phyloP scores from a whole-genome alignment of 1,284 basidiomycete species.

The Sporisorium exsertum region DNA sequence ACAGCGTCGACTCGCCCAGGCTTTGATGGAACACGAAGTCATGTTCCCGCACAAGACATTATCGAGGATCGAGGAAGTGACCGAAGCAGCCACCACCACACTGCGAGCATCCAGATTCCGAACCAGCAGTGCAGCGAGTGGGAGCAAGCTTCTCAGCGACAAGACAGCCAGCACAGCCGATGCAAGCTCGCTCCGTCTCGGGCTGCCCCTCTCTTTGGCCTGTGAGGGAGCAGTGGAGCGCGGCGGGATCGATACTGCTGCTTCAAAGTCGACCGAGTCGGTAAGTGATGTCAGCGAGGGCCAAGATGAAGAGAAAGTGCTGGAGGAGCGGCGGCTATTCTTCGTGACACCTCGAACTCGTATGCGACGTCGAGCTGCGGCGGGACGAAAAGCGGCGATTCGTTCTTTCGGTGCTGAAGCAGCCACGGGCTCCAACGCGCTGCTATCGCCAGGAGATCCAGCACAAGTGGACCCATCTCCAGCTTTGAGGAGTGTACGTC shows the following conservation, averaged over 20 bases:
- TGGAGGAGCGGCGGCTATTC: neutral
- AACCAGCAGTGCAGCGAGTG: slow-evolving; percentile 17
- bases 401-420: neutral
- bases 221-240: neutral
- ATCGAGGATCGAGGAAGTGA: slow-evolving; percentile 34
- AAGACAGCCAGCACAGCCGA: slow-evolving; percentile 1
- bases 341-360: slow-evolving; percentile 31
- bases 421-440: neutral
- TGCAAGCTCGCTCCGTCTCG: slow-evolving; percentile 10
- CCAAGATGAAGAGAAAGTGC: neutral
- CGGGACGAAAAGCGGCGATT: neutral
- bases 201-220: slow-evolving; percentile 14
- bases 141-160: slow-evolving; percentile 11
- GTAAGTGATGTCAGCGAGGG: slow-evolving; percentile 4
- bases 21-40: slow-evolving; percentile 27
- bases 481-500: slow-evolving; percentile 2
- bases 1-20: neutral
- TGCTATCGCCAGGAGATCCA: neutral
- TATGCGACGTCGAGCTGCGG: slow-evolving; percentile 18
- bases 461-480: slow-evolving; percentile 11
- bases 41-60: slow-evolving; percentile 40
- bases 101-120: slow-evolving; percentile 14
- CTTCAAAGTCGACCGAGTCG: neutral
- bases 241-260: neutral
- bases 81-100: slow-evolving; percentile 15